phyloP scores from a whole-genome alignment of 768 basidiomycete species.

The Panus rudis region DNA sequence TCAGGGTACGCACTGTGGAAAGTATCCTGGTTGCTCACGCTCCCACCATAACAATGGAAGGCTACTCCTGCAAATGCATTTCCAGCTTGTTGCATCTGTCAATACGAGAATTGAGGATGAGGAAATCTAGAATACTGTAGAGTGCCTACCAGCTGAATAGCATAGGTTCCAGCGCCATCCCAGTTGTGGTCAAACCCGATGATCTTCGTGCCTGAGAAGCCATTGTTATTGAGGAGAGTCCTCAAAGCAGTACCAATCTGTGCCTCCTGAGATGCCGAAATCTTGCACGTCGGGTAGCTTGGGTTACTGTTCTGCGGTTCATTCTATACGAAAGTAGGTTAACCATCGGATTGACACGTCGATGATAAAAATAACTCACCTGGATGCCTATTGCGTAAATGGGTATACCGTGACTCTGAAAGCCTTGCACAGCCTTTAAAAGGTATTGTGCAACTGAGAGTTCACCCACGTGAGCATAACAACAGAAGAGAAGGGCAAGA shows the following conservation, averaged over 20 bases:
- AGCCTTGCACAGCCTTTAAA: slow-evolving; percentile 65
- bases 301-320: slow-evolving; percentile 50
- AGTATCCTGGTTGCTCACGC: slow-evolving; percentile 41
- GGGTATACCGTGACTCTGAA: slow-evolving; percentile 50
- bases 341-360: not conserved
- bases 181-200: slow-evolving; percentile 75
- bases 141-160: slow-evolving; percentile 42
- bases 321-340: slow-evolving; percentile 30
- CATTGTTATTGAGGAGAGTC: slow-evolving; percentile 54
- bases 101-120: not conserved
- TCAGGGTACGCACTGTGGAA: slow-evolving; percentile 51
- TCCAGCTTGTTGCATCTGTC: slow-evolving; percentile 47
- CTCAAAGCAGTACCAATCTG: slow-evolving; percentile 51
- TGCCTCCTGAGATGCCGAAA: slow-evolving; percentile 50
- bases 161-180: slow-evolving; percentile 57
- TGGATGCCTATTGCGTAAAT: slow-evolving; percentile 59
- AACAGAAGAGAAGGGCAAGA: not conserved
- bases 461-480: not conserved
- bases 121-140: not conserved
- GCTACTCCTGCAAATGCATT: slow-evolving; percentile 56
- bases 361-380: slow-evolving; percentile 19
- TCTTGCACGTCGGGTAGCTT: slow-evolving; percentile 59
- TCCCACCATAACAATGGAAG: slow-evolving; percentile 68
- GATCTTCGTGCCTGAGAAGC: slow-evolving; percentile 51
- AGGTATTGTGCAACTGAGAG: slow-evolving; percentile 65